Evolutionary conservation across 2,329 filamentous ascomycete genomes (phyloP), one percentile per base, ranked within the genome.

Genomic region (Calonectria ilicicola): DNA sequence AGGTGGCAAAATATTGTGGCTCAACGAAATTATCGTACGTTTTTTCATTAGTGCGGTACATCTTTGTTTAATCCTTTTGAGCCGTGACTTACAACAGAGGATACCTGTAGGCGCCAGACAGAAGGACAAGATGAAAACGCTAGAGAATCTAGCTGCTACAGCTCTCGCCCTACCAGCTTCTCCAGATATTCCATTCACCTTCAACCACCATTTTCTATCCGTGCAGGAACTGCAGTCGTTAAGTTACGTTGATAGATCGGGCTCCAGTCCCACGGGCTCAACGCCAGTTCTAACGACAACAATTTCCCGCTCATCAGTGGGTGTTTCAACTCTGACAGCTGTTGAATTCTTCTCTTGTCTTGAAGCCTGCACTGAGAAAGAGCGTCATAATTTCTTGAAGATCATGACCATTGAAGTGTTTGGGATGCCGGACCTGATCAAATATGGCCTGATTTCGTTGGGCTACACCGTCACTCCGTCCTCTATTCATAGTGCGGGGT

Each of bases 1-100:
- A 29, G 42, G 29, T 42, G 19, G 40, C 65, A 62, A 32, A 67
- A 62, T 38, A 56, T 56, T 44, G 27, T 67, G 21, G 42, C 65
- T n/a, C 65, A 67, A 51, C 51, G 65, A 10, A 60, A 67, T 21
- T 67, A 67, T 49, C 65, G 65, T 67, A 67, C n/a, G 51, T 62
- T 60, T 35, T 27, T 32, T 49, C 40, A 26, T 27, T 23, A 4
- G 21, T n/a, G n/a, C n/a, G n/a, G n/a, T 15, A 23, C 6, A 14
- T 26, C 21, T 4, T 21, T 15, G 12, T 14, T 14, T 19, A 47
- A 21, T 6, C 58, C 19, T 49, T 14, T 32, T 19, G 42, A 15
- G 46, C 29, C 35, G 29, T 35, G 40, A 21, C 65, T 67, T 32
- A 67, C 38, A 40, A 46, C 35, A 5, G 8, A 27, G 15, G 29